These are phyloP conservation scores for Toxoplasma gondii DNA, from an alignment of 169 alveolate species.

Conservation along the genomic window DNA sequence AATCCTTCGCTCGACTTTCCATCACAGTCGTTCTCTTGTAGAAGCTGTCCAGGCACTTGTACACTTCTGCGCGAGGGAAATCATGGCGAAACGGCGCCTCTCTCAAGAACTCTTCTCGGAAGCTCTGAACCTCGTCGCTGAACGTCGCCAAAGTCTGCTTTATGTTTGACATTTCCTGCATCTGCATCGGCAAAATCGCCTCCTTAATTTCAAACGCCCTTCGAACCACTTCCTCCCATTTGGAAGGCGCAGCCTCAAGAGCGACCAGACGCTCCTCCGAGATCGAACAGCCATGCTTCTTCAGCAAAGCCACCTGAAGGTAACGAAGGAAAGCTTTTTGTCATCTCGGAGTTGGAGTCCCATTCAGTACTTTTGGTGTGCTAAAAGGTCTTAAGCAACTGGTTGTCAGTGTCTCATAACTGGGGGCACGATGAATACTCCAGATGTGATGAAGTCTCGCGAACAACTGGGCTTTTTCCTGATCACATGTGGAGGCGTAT, in stretches of 20 bases:
- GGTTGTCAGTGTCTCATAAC: too few species aligned
- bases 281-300: constrained; percentile 52
- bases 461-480: too few species aligned
- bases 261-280: constrained; percentile 86
- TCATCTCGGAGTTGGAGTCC: not conserved
- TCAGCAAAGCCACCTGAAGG: constrained; percentile 54
- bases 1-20: constrained; percentile 85
- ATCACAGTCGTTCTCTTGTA: constrained; percentile 80
- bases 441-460: too few species aligned
- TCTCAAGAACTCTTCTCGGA: constrained; percentile 81
- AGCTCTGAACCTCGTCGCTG: constrained; percentile 81
- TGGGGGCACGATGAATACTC: too few species aligned
- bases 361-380: too few species aligned
- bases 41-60: constrained; percentile 77
- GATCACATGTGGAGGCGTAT: too few species aligned
- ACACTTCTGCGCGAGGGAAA: constrained; percentile 56
- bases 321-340: not conserved
- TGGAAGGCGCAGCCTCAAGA: constrained; percentile 87
- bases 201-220: constrained; percentile 89
- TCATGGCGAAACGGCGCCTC: constrained; percentile 79
- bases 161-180: constrained; percentile 85
- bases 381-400: too few species aligned
- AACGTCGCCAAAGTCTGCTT: constrained; percentile 82
- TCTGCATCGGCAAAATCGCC: constrained; percentile 84
- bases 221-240: constrained; percentile 88